Base-by-base conservation (phyloP, 2,329 filamentous ascomycete species). In the Karstenula rhodostoma region DNA sequence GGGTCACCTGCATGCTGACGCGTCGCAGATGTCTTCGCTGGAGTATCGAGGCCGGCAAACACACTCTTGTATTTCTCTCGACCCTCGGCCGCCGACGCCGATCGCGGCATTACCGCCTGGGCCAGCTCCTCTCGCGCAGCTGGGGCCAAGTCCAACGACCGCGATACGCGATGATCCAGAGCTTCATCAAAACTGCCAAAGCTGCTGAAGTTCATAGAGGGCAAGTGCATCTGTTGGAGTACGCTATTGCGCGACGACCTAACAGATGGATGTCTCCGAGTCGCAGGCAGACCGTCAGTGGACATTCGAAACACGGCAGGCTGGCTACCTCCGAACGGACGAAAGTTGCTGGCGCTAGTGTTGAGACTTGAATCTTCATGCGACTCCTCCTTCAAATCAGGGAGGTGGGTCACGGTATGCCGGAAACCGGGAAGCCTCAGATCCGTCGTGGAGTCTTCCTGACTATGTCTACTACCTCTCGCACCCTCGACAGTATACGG, bases 321-420 rank as follows among this genome's bases (percentile, higher is more conserved):
- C n/a, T 59, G 64, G 17, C 53, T 52, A 29, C 63, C 66, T 42
- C 63, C 59, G 32, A 49, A 4, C 69, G 69, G 49, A 19, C 67
- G 69, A 56, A 73, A 56, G 49, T 77, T 75, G 60, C 73, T 72
- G 1, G 70, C 69, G 55, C 76, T 77, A 6, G 70, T 75, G 43
- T 79, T 76, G 37, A 78, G 64, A 59, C 80, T 81, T 62, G 81
- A 79, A 60, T 82, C 81, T 54, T 83, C 81, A 48, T 81, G 75
- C 19, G 81, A 81, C 60, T 83, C 81, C 63, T 83, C 82, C 57
- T 83, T 83, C 33, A 83, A 67, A 48, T 80, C 80, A 13, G 81
- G 78, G 17, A 83, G 74, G 68, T 79, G 69, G 33, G 69, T 68
- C 46, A 68, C 50, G 12, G 77, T 67, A 62, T 80, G 78, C 52